Conservation (phyloP, 2,329 filamentous ascomycete species). For the Hypoxylon sp. region DNA sequence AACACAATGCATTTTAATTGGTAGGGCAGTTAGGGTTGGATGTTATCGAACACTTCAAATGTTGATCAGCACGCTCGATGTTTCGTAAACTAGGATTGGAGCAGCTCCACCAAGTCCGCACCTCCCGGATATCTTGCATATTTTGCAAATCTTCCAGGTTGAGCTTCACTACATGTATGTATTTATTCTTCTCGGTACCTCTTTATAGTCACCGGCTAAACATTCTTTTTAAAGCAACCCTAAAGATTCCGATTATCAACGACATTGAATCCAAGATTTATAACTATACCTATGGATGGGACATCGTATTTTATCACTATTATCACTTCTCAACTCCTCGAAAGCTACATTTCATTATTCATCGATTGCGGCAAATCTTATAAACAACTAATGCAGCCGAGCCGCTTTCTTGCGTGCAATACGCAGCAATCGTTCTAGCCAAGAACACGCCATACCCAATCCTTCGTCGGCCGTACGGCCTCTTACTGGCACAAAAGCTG, state of each 20-base stretch:
- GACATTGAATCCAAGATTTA: too few relatives aligned
- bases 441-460: slow-evolving; percentile 10
- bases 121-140: not conserved
- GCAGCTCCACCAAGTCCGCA: slow-evolving; percentile 8
- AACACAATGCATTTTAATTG: too few relatives aligned
- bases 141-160: not conserved
- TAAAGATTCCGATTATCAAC: too few relatives aligned
- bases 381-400: not conserved
- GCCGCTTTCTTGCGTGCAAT: slow-evolving; percentile 1
- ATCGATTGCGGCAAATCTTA: not conserved
- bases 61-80: not conserved
- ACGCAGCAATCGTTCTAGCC: not conserved
- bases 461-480: not conserved
- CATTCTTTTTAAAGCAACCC: slow-evolving; percentile 8
- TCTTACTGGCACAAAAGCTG: slow-evolving; percentile 3
- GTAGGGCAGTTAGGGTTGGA: too few relatives aligned
- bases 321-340: not conserved
- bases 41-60: too few relatives aligned
- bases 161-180: too few relatives aligned
- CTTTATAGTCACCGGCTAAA: slow-evolving; percentile 7
- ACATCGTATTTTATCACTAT: too few relatives aligned
- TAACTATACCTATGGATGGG: too few relatives aligned
- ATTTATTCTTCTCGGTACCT: not conserved
- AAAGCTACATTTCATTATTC: not conserved
- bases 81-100: not conserved